Evolutionary conservation across 2,329 filamentous ascomycete genomes (phyloP).

Genomic region (Aspergillus intermedius): DNA sequence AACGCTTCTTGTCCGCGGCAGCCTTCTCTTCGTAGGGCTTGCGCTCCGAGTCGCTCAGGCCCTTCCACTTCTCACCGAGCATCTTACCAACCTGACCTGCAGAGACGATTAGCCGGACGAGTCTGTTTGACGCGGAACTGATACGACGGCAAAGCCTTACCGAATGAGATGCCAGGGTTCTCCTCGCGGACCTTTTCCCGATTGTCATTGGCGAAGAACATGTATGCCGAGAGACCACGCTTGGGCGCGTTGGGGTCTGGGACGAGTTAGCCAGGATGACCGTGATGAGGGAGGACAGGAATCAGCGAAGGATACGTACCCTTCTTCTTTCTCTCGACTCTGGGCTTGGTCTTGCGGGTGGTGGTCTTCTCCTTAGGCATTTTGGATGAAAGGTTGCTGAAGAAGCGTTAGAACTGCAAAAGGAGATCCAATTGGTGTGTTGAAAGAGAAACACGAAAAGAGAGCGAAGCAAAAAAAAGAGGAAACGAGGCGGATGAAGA

Average conservation of each 20-base stretch:
- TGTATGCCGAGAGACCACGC: conserved; percentile 98
- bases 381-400: conserved; percentile 26
- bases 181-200: conserved; percentile 97
- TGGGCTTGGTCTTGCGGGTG: conserved; percentile 56
- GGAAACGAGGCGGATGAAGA: conserved; percentile 7
- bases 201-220: conserved; percentile 99
- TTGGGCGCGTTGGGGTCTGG: conserved; percentile 95
- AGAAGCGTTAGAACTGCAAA: conserved; percentile 6
- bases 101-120: conserved; percentile 10
- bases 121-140: not conserved
- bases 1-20: conserved; percentile 95
- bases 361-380: conserved; percentile 66
- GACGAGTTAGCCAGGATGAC: conserved; percentile 10
- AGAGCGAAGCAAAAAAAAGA: not conserved
- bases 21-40: conserved; percentile 95
- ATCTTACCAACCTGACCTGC: conserved; percentile 92
- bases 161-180: conserved; percentile 96
- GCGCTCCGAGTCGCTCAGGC: conserved; percentile 85
- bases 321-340: conserved; percentile 65
- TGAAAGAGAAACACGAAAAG: not conserved
- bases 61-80: conserved; percentile 98
- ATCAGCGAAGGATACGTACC: conserved; percentile 40
- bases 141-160: conserved; percentile 42
- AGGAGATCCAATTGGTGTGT: not conserved
- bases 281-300: conserved; percentile 2